Conservation (phyloP, 202 grass and related monocot genomes). For the Carex sylvatica region DNA sequence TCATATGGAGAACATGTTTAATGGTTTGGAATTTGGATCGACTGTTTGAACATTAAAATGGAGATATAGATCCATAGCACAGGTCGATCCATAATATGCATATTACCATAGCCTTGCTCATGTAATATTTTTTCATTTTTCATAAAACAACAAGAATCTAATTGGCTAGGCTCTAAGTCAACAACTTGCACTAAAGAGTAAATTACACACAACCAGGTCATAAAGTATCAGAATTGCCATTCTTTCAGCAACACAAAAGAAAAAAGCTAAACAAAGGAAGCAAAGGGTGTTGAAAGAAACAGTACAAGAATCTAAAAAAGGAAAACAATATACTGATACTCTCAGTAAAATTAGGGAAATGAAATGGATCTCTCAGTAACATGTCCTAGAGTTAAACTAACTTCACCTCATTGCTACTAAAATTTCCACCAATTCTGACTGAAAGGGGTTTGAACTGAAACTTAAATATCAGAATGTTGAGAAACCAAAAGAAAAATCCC, state of each 20-base stretch:
- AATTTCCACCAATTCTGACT: not conserved
- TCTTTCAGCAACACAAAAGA: not conserved
- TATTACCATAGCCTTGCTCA: too few species aligned
- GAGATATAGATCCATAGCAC: too few species aligned
- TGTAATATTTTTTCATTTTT: not conserved
- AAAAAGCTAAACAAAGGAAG: not conserved
- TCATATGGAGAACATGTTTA: too few species aligned
- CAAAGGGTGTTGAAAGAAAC: constrained; percentile 1
- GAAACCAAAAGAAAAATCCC: not conserved
- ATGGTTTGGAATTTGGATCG: too few species aligned
- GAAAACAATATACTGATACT: not conserved
- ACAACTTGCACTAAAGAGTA: not conserved
- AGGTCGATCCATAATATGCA: too few species aligned
- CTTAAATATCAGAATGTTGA: not conserved
- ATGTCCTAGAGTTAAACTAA: not conserved
- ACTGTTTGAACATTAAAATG: too few species aligned
- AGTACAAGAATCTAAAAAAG: not conserved
- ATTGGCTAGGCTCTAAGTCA: not conserved
- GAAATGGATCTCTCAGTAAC: not conserved
- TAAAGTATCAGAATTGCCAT: not conserved
- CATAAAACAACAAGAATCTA: not conserved
- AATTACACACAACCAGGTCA: not conserved
- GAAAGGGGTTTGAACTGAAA: not conserved
- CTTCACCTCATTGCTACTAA: not conserved
- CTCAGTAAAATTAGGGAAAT: not conserved